phyloP scores from a whole-genome alignment of 176 grass and related monocot species.

The Oryza glaberrima region DNA sequence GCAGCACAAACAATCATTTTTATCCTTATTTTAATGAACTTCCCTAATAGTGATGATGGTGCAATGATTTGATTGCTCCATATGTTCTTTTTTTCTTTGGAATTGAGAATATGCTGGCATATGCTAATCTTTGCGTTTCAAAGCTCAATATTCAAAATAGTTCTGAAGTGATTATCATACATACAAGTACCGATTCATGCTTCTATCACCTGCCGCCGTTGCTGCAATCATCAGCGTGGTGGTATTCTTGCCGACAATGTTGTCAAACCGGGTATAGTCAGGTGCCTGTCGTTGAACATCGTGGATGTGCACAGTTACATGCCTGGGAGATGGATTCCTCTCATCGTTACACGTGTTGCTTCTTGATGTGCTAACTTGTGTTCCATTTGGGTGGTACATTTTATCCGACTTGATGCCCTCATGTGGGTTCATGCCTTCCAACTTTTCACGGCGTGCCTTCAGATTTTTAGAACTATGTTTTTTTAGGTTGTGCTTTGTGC shows the following conservation, averaged over 20 bases:
- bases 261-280: conserved; percentile 24
- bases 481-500: not conserved
- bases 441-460: not conserved
- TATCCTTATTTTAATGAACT: too few species aligned
- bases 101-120: too few species aligned
- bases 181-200: too few species aligned
- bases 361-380: conserved; percentile 34
- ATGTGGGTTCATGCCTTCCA: not conserved
- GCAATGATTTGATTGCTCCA: too few species aligned
- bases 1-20: too few species aligned
- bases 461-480: not conserved
- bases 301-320: conserved; percentile 40
- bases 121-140: too few species aligned
- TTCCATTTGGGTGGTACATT: not conserved
- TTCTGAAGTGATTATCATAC: too few species aligned
- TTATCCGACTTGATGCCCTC: not conserved
- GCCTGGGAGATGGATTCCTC: conserved; percentile 9
- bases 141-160: too few species aligned
- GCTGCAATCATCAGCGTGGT: too few species aligned
- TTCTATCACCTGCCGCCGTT: too few species aligned
- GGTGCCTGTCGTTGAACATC: conserved; percentile 23
- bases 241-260: not conserved
- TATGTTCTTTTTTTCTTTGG: too few species aligned
- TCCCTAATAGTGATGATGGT: too few species aligned
- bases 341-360: conserved; percentile 44